Base-by-base conservation (phyloP, 2,329 filamentous ascomycete genomes). In the Xylaria sp. region DNA sequence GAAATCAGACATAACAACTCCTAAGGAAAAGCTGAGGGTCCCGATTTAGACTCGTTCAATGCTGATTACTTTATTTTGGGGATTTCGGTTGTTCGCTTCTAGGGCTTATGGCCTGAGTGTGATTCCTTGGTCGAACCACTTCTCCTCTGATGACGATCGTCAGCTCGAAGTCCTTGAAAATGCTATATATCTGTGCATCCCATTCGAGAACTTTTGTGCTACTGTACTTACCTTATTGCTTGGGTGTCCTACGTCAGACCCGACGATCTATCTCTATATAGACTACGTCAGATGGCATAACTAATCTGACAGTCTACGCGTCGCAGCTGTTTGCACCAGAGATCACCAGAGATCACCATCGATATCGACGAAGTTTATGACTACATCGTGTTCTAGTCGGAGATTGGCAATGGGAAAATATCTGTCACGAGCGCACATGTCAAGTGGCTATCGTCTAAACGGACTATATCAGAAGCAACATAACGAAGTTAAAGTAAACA, bases 381-480 rank as follows among this genome's bases (percentile, higher is more conserved):
- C 72, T 15, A 74, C 75, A 2, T 71, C 73, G 15, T 76, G 73
- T 49, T 74, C 74, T 6, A 77, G 63, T 15, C 5, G 69, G 31
- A 76, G 60, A 17, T 69, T 70, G 6, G 73, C 72, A 28, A 77
- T 76, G 46, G 70, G 71, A 42, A 74, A 59, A 54, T 75, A 68
- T 36, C 77, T 74, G 36, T 72, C 71, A 38, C 77, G 75, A 6
- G 71, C 73, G 20, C 72, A 76, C 73, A 77, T 77, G 61, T 73
- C 74, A 11, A 78, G 69, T 10, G 75, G 73, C 10, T 72, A 73
- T 74, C 74, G 75, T 20, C 73, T 72, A 40, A 6, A 6, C 33
- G 7, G 3, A 15, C 7, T 31, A 15, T 33, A 15, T 42, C 1
- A 48, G 33, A 38, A 13, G 44, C 13, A 15, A 31, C 10, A 20